A percentile compares a stretch with the other conserved stretches of the same genome.
These are phyloP conservation scores for Pseudisothecium myosuroides DNA, from an alignment of 225 moss, liverwort and hornwort genomes.

Conservation along the genomic window DNA sequence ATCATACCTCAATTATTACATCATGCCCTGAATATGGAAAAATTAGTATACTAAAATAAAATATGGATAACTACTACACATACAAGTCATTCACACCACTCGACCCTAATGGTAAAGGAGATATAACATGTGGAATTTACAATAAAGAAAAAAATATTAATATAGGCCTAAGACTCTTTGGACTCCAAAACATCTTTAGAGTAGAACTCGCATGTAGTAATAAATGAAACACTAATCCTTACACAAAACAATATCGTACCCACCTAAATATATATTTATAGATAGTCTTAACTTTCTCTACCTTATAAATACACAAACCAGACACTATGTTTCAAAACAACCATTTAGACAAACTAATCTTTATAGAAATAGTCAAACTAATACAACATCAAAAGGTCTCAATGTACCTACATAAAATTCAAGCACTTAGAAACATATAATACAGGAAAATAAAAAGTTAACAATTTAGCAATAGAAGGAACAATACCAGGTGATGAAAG, in stretches of 20 bases:
- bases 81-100: fast-evolving
- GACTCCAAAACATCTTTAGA: fast-evolving
- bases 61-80: neutral
- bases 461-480: neutral
- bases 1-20: neutral
- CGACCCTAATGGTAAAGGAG: neutral
- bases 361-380: neutral
- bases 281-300: fast-evolving
- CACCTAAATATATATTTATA: fast-evolving
- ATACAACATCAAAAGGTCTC: neutral
- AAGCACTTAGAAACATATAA: fast-evolving
- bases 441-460: neutral
- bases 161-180: neutral
- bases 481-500: fast-evolving
- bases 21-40: fast-evolving
- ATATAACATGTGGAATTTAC: neutral
- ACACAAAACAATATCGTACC: neutral
- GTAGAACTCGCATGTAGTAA: fast-evolving
- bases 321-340: neutral
- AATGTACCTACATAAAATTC: neutral
- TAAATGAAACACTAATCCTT: neutral
- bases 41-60: neutral
- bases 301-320: neutral
- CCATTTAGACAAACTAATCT: neutral
- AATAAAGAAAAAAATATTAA: neutral